Evolutionary conservation across 2,329 filamentous ascomycete species (phyloP), one percentile per base, ranked within the genome.

Genomic region (Apiospora kogelbergensis): DNA sequence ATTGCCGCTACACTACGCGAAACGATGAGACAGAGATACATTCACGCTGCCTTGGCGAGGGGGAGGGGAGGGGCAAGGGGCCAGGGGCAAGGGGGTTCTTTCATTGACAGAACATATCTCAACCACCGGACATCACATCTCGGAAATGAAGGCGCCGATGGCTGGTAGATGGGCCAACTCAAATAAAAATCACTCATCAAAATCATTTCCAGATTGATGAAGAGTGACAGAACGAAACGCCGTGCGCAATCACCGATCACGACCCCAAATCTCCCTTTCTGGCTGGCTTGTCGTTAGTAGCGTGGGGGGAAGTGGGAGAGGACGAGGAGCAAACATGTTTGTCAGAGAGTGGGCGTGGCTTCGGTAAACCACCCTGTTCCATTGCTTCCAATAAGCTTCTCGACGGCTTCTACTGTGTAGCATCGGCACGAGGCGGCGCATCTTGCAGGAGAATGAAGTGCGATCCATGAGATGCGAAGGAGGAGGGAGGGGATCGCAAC

Each of bases 131-230:
- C 26, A 15, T 33, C 48, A 33, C 17, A 17, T 17, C 26, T 7
- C 48, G 26, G 48, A 57, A 57, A 57, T 57, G 48, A 57, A 30
- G 26, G 17, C 17, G 26, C 53, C 26, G 26, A 60, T 60, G 53
- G 53, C 17, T 45, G 17, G 42, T 17, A 30, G 48, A 53, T 30
- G 5, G 48, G 24, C 15, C 13, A 13, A 22, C 22, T 22, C 46
- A 26, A 33, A 40, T 40, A 40, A 20, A 24, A 30, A 57, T 20
- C 13, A 33, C 48, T 60, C 53, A 33, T 33, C 40, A 42, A 42
- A 60, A 60, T 60, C 30, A 60, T 60, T 60, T 60, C 53, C 53
- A 60, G 53, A 45, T 11, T 33, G 53, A 60, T 33, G 53, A 60
- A 57, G 48, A 30, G 48, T 42, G 40, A 20, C 15, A 17, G 48